Percentiles rank a stretch among this genome's conserved stretches.
phyloP scores from a whole-genome alignment of 176 grass and related monocot genomes.

The Oryza australiensis region DNA sequence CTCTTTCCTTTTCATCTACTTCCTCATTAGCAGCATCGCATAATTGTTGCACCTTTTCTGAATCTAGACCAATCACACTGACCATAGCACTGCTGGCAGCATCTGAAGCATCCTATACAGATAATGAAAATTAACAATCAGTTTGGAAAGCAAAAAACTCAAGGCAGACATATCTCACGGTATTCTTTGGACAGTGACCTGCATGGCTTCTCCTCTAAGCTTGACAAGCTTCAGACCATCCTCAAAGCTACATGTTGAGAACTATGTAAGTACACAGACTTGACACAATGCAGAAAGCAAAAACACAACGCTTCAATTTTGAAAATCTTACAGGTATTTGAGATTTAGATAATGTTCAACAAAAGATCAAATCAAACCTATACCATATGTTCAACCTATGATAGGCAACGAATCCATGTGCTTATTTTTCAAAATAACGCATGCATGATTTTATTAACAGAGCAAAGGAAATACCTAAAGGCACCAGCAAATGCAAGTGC shows the following conservation, averaged over 20 bases:
- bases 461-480: conserved; percentile 69
- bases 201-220: conserved; percentile 98
- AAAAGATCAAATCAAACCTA: not conserved
- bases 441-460: not conserved
- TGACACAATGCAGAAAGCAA: not conserved
- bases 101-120: conserved; percentile 83
- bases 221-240: conserved; percentile 99
- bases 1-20: conserved; percentile 77
- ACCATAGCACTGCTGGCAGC: conserved; percentile 87
- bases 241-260: conserved; percentile 70
- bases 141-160: conserved; percentile 15
- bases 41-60: conserved; percentile 92
- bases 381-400: not conserved
- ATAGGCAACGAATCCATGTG: not conserved
- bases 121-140: conserved; percentile 24
- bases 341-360: not conserved
- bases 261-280: conserved; percentile 33
- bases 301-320: not conserved
- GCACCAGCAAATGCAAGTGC: conserved; percentile 92
- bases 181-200: conserved; percentile 48
- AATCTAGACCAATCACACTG: conserved; percentile 95
- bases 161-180: not conserved
- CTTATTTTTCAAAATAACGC: not conserved
- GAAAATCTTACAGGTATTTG: conserved; percentile 6
- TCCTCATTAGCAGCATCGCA: conserved; percentile 93